Base-by-base conservation (phyloP, 306 rosid genomes). In the Ochetophila trinervis region DNA sequence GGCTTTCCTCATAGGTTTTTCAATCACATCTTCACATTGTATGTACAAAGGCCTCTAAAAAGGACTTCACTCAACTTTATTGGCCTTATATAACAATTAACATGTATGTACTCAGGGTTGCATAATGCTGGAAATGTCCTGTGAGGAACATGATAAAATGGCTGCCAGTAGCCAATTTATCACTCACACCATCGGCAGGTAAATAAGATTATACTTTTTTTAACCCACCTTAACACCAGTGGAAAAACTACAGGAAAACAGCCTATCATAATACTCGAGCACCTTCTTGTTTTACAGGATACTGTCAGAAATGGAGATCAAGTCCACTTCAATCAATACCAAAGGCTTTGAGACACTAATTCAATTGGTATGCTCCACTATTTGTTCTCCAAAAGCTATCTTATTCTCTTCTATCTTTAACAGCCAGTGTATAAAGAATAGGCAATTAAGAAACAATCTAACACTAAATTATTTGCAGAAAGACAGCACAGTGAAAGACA, bases 111-210 rank as follows among this genome's bases (percentile, higher is more conserved):
- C 45, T 12, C 57, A 84, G 90, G 94, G 94, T 67, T 87, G 94
- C 76, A 78, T 55, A 62, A 87, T 87, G 94, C 68, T 82, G 15
- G 72, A 82, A 58, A 84, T 87, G 84, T 47, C 87, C 35, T 84
- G 90, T 53, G 84, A 80, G 70, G 94, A 82, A 56, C 94, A 87
- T 66, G 94, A 87, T 73, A 76, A 66, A 75, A 22, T 78, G 49
- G 88, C 90, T 53, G 89, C 94, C 0, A 82, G 66, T 67, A 84
- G 86, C 74, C 94, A 87, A 69, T 84, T 87, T 63, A 52, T 84
- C 42, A 80, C 94, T 8, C 94, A 87, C 79, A 73, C 84, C 11
- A 78, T 87, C 52, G 94, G 86, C 55, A 84, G 94, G 94, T 84
- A 83, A 18, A 27, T 50, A 34, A 30, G 23, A 10, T 35, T 60